Conservation (phyloP, 768 basidiomycete species). For the Symmetrospora coprosmae region DNA sequence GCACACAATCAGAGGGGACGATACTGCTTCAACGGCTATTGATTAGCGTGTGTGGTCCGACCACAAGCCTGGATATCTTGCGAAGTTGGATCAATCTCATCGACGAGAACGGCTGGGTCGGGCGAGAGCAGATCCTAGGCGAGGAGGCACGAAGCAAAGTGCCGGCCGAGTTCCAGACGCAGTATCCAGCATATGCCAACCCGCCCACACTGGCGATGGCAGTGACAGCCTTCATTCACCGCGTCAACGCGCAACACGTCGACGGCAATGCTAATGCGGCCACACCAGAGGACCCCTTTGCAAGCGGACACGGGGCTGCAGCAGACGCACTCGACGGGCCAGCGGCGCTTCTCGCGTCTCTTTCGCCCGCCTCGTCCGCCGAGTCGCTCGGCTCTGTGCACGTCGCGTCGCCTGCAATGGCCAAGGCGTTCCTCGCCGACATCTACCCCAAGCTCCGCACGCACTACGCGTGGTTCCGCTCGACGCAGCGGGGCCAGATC, state of each 20-base stretch:
- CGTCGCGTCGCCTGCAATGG: constrained; percentile 50
- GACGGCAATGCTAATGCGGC: not conserved
- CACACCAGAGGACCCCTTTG: not conserved
- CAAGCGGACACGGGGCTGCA: constrained; percentile 52
- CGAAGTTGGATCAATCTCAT: constrained; percentile 79
- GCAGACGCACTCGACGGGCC: constrained; percentile 3
- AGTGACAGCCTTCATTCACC: constrained; percentile 72
- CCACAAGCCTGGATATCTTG: constrained; percentile 64
- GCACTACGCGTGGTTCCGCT: constrained; percentile 92
- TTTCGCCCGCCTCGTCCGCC: not conserved
- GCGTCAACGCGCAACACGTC: constrained; percentile 43
- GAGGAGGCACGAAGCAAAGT: constrained; percentile 92
- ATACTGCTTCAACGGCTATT: too few species aligned
- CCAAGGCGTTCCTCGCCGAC: constrained; percentile 54
- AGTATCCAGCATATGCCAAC: constrained; percentile 87
- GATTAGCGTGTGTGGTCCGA: too few species aligned
- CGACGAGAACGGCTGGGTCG: constrained; percentile 91
- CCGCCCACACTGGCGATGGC: constrained; percentile 91
- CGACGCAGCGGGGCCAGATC: constrained; percentile 83
- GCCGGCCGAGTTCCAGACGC: constrained; percentile 74
- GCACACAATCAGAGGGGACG: too few species aligned
- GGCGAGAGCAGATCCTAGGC: constrained; percentile 85
- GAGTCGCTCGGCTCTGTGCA: constrained; percentile 31
- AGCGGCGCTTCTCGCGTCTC: not conserved
- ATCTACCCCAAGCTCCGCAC: constrained; percentile 73